These are phyloP conservation scores for Plasmodium vivax DNA, from an alignment of 169 alveolate genomes.

Conservation along the genomic window DNA sequence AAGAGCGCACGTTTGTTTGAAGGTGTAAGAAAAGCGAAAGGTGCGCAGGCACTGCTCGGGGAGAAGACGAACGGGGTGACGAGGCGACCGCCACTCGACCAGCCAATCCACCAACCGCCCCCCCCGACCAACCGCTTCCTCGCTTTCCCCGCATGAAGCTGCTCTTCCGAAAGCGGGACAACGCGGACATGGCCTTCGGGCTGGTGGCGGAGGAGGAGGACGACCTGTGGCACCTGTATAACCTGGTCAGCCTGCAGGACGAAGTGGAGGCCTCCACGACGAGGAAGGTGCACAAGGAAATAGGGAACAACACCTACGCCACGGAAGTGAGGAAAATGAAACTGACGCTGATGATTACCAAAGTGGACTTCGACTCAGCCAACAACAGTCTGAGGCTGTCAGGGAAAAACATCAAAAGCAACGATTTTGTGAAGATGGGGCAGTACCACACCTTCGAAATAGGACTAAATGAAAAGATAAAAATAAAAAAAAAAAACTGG, in stretches of 20 bases:
- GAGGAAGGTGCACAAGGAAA: constrained; percentile 56
- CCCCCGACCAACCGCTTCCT: not conserved
- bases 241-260: constrained; percentile 77
- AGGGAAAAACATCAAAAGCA: constrained; percentile 78
- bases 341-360: constrained; percentile 13
- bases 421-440: constrained; percentile 78
- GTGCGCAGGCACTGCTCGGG: not conserved
- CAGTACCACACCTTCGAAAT: constrained; percentile 85
- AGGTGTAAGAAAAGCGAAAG: not conserved
- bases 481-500: constrained; percentile 77
- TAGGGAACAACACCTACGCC: constrained; percentile 55
- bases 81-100: no score
- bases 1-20: not conserved
- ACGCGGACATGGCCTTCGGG: constrained; percentile 14
- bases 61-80: not conserved
- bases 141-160: constrained; percentile 12
- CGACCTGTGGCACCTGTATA: constrained; percentile 83
- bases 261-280: constrained; percentile 78
- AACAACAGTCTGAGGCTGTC: constrained; percentile 79
- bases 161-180: constrained; percentile 19
- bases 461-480: constrained; percentile 76
- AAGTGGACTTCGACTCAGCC: constrained; percentile 77
- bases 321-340: constrained; percentile 46
- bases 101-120: not conserved
- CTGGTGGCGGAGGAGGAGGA: constrained; percentile 78